Evolutionary conservation across 257 asterid species (phyloP).

Genomic region (Handroanthus guayacan): DNA sequence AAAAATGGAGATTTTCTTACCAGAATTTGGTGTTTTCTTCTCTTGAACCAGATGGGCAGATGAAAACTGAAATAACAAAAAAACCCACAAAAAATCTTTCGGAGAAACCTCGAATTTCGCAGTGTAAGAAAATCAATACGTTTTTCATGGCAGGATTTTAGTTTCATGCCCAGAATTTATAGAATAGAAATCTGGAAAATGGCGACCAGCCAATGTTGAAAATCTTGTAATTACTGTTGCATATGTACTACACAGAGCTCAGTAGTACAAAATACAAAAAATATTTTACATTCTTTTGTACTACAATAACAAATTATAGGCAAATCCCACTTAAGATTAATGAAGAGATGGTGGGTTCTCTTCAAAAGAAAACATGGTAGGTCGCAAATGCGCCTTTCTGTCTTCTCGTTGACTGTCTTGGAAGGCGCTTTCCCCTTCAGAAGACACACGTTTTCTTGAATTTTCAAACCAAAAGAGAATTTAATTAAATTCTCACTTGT

Average conservation of each 20-base stretch:
- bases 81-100: slow-evolving; percentile 8
- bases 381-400: slow-evolving; percentile 14
- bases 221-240: background rate
- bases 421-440: slow-evolving; percentile 1
- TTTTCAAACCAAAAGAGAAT: background rate
- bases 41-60: slow-evolving; percentile 23
- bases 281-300: slow-evolving; percentile 30
- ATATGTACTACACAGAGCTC: slow-evolving; percentile 20
- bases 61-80: slow-evolving; percentile 3
- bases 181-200: slow-evolving; percentile 5
- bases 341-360: slow-evolving; percentile 27
- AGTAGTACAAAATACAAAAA: slow-evolving; percentile 36
- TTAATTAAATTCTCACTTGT: background rate
- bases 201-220: background rate
- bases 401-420: slow-evolving; percentile 22
- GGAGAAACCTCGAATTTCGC: background rate
- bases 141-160: background rate
- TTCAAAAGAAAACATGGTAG: no score
- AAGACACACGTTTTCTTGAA: slow-evolving; percentile 12
- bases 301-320: slow-evolving; percentile 27
- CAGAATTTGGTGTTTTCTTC: slow-evolving; percentile 14
- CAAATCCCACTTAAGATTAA: slow-evolving; percentile 29
- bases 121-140: background rate
- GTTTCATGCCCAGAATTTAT: slow-evolving; percentile 29
- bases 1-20: slow-evolving; percentile 13